phyloP scores from a whole-genome alignment of 2,329 filamentous ascomycete species.

The Domatiomyces catenatus region DNA sequence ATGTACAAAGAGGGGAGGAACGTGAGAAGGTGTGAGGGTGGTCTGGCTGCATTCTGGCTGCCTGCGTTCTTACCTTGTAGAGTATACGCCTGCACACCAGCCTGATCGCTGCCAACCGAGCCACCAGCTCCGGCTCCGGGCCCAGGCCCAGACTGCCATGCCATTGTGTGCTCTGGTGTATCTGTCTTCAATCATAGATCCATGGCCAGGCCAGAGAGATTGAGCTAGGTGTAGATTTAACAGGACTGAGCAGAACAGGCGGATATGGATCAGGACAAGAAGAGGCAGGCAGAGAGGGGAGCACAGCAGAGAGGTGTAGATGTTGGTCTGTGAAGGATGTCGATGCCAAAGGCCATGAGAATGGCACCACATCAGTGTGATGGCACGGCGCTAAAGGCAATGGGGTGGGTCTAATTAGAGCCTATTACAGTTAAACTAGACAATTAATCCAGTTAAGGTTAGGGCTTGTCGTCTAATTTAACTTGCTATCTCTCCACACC shows the following conservation, averaged over 20 bases:
- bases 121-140: conserved; percentile 11
- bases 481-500: not conserved
- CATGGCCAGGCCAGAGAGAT: conserved; percentile 5
- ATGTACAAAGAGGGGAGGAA: not conserved
- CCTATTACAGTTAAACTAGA: not conserved
- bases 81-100: conserved; percentile 18
- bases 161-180: conserved; percentile 15
- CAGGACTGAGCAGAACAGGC: not conserved
- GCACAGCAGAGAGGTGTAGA: not conserved
- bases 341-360: not conserved
- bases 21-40: too few relatives aligned
- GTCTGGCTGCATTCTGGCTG: too few relatives aligned
- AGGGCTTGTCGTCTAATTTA: conserved; percentile 1
- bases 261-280: not conserved
- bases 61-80: conserved; percentile 16
- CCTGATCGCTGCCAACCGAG: conserved; percentile 11
- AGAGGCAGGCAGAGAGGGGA: not conserved
- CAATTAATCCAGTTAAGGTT: not conserved
- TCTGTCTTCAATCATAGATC: conserved; percentile 12
- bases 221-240: not conserved
- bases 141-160: conserved; percentile 14
- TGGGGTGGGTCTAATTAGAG: not conserved
- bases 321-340: not conserved
- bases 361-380: not conserved
- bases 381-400: not conserved